Evolutionary conservation across 257 asterid genomes (phyloP).

Genomic region (Forsythia viridissima): DNA sequence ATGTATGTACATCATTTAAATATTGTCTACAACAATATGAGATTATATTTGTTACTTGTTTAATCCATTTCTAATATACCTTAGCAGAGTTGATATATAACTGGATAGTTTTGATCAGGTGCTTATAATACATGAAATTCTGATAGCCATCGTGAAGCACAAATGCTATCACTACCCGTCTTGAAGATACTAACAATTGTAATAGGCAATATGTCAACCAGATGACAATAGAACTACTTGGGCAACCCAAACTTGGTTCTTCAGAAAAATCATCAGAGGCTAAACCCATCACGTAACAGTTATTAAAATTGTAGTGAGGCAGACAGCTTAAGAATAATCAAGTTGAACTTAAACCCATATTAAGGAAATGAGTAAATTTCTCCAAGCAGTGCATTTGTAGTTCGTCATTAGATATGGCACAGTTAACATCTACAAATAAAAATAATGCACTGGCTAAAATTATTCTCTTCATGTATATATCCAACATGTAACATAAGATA

Average conservation of each 20-base stretch:
- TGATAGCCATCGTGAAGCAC: background rate
- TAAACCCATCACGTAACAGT: background rate
- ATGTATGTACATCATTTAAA: background rate
- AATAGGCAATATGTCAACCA: background rate
- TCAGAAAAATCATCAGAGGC: background rate
- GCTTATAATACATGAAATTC: background rate
- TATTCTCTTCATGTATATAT: background rate
- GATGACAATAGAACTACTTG: background rate
- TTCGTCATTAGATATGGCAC: background rate
- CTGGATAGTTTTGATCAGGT: too few species aligned
- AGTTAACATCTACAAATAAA: background rate
- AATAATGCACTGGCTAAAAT: background rate
- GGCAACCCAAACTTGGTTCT: background rate
- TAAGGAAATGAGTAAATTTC: background rate
- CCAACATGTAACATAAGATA: conserved; percentile 18
- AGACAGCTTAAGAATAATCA: background rate
- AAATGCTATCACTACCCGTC: background rate
- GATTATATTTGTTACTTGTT: background rate
- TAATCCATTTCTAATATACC: background rate
- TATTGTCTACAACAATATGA: background rate
- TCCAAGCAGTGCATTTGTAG: background rate
- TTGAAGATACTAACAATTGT: background rate
- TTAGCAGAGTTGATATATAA: too few species aligned
- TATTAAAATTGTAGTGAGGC: background rate
- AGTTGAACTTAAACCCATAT: background rate